These are phyloP conservation scores for Tolypocladium sp. DNA, from an alignment of 2,329 filamentous ascomycete species.

Conservation along the genomic window DNA sequence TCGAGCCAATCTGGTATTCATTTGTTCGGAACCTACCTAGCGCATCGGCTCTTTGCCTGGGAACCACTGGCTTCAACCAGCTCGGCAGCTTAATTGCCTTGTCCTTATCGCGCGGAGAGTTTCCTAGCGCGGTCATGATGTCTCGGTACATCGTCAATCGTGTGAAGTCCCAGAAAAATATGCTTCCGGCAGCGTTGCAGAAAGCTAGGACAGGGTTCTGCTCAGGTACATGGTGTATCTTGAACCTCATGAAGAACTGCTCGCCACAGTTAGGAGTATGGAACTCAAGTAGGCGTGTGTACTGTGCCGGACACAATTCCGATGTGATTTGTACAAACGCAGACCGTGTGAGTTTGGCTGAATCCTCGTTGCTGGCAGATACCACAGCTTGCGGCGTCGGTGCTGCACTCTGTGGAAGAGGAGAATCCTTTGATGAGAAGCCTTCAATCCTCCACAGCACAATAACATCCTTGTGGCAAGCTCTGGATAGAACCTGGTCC, in stretches of 20 bases:
- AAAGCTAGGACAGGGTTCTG: constrained; percentile 63
- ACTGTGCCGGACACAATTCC: constrained; percentile 42
- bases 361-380: constrained; percentile 26
- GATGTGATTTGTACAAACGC: constrained; percentile 47
- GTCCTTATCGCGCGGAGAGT: constrained; percentile 23
- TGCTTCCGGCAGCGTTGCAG: constrained; percentile 55
- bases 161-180: constrained; percentile 70
- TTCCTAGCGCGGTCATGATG: constrained; percentile 30
- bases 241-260: constrained; percentile 69
- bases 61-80: constrained; percentile 37
- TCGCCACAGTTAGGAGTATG: constrained; percentile 52
- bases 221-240: constrained; percentile 50
- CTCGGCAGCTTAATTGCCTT: constrained; percentile 31
- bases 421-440: constrained; percentile 53
- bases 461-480: constrained; percentile 60
- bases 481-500: constrained; percentile 65
- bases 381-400: constrained; percentile 48
- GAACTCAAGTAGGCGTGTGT: constrained; percentile 59
- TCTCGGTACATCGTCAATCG: constrained; percentile 49
- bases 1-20: constrained; percentile 4
- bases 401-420: constrained; percentile 43
- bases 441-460: constrained; percentile 73
- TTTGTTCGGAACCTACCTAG: constrained; percentile 12
- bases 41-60: constrained; percentile 20
- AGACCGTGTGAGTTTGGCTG: constrained; percentile 55